Base-by-base conservation (phyloP, 2,329 filamentous ascomycete species). In the Aspergillus sp. region DNA sequence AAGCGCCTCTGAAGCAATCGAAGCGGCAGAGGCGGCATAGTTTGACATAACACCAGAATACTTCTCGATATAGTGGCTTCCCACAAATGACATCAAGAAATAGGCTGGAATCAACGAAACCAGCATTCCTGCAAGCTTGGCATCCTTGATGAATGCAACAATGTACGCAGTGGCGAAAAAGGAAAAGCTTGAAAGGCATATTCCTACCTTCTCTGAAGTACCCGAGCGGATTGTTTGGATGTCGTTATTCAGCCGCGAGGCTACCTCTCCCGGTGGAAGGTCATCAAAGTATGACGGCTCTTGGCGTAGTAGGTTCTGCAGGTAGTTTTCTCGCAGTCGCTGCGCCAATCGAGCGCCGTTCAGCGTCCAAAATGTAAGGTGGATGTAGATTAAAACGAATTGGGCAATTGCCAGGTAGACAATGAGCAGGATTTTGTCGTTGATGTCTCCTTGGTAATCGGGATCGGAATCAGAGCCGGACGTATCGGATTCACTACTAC, bases 161-260 rank as follows among this genome's bases (percentile, higher is more conserved):
- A 86, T 76, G 62, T 88, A 89, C 5, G 86, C 82, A 0, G 87
- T 83, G 55, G 88, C 70, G 66, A 89, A 89, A 70, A 88, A 90
- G 2, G 85, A 84, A 15, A 83, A 70, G 44, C 81, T 85, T 24
- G 81, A 79, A 11, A 90, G 78, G 61, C 84, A 82, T 30, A 89
- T 81, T 47, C 87, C 87, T 13, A 89, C 86, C 69, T 90, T 90
- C 70, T 89, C 88, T 2, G 84, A 86, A 0, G 87, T 89, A 8
- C 87, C 88, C 0, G 82, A 80, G 67, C 88, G 87, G 47, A 90
- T 83, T 1, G 83, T 82, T 58, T 85, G 81, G 36, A 89, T 86
- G 64, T 90, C 86, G 52, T 80, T 79, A 62, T 86, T 85, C 48
- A 90, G 79, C 4, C 86, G 79, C 3, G 84, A 83, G 2, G 83